Evolutionary conservation across 1,284 basidiomycete species (phyloP), one percentile per base, ranked within the genome.

Genomic region (Ganoderma lucidum): DNA sequence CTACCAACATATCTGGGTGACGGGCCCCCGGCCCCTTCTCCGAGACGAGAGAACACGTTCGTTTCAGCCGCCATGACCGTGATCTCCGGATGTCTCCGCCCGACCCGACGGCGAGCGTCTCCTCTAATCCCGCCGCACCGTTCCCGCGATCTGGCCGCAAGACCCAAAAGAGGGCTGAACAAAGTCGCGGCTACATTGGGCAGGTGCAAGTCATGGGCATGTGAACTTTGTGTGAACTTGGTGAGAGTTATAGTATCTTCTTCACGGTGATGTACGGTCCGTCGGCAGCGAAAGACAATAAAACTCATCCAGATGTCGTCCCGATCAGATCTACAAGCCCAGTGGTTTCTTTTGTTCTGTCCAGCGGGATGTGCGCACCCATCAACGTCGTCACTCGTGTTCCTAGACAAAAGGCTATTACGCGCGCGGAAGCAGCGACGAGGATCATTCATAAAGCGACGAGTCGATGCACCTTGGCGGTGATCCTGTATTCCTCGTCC

Each of bases 341-440:
- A 53, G 56, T 65, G 39, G 42, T 70, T 39, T 67, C 68, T 73
- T 73, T 71, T 73, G 72, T 73, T 73, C 65, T 58, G 48, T 39
- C 62, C 37, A 62, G 44, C 23, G 62, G 68, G 19, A 39, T 37
- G 59, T 64, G 23, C 63, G 65, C 62, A 67, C 44, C 69, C 66
- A 72, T 68, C 71, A 72, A 35, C 28, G 28, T n/a, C 55, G 10
- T 41, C 39, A 3, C 39, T 41, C 39, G 62, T 59, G 63, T 55
- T 55, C 60, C 63, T 39, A 61, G 64, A 73, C 72, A 71, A 73
- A 73, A 69, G 73, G 62, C 44, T 66, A 63, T 59, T 64, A 51
- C 28, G 67, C 64, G 69, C 59, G 59, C 67, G 59, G 61, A 55
- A 53, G 42, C 23, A 3, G 48, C 59, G 41, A 61, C 59, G 64